These are phyloP conservation scores for Heterobasidion occidentale DNA, from an alignment of 1,284 basidiomycete genomes.

Conservation along the genomic window DNA sequence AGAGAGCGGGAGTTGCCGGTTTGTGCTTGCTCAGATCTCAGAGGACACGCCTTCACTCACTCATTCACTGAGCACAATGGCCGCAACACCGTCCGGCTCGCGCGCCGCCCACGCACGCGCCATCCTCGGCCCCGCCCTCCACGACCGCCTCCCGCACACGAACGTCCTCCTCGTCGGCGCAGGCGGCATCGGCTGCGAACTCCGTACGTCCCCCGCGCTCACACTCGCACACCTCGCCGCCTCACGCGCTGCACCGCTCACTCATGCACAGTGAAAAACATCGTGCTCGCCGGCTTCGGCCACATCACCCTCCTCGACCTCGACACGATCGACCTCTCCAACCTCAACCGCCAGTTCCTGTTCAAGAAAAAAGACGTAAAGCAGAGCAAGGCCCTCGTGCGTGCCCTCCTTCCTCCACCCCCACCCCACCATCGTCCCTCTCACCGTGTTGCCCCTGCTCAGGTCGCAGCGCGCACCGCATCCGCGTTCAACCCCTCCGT, in stretches of 20 bases:
- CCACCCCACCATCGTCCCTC: not conserved
- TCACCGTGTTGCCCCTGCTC: too few species aligned
- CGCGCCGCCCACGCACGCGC: constrained; percentile 49
- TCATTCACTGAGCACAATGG: too few species aligned
- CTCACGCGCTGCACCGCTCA: not conserved
- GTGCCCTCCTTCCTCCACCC: constrained; percentile 2
- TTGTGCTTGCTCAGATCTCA: too few species aligned
- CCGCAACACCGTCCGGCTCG: not conserved
- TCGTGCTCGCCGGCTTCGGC: constrained; percentile 89
- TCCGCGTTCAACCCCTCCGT: constrained; percentile 90
- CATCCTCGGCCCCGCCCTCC: constrained; percentile 69
- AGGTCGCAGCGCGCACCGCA: constrained; percentile 89
- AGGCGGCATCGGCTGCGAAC: constrained; percentile 96
- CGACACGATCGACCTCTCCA: constrained; percentile 98
- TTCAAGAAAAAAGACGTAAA: constrained; percentile 96
- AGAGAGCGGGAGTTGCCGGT: too few species aligned
- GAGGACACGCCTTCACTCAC: too few species aligned
- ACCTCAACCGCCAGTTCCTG: constrained; percentile 95
- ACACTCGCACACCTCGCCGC: not conserved
- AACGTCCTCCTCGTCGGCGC: constrained; percentile 90
- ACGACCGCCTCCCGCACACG: constrained; percentile 49
- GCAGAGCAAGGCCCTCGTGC: constrained; percentile 86
- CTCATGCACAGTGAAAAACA: constrained; percentile 76
- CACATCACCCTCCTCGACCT: constrained; percentile 92
- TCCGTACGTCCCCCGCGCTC: constrained; percentile 48